A percentile compares a stretch with the other conserved stretches of the same genome.
These are phyloP conservation scores for Euphorbia lathyris DNA, from an alignment of 345 rosid species.

Conservation along the genomic window DNA sequence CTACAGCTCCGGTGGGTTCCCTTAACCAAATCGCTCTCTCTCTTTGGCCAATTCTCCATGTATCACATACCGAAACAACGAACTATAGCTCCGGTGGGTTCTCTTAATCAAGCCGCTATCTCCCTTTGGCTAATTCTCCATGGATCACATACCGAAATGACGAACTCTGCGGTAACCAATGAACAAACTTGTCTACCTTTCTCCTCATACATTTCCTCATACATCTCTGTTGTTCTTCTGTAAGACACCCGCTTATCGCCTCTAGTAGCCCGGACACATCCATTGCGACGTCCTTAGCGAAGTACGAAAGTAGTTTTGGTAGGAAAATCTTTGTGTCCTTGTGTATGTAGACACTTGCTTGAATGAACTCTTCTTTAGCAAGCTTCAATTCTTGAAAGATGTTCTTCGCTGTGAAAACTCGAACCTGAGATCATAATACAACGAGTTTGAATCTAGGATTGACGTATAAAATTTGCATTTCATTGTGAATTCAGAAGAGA, in stretches of 20 bases:
- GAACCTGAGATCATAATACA: constrained; percentile 40
- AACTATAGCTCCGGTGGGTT: constrained; percentile 21
- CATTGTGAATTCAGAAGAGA: not conserved
- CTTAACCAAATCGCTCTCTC: not conserved
- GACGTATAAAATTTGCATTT: not conserved
- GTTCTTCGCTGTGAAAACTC: constrained; percentile 54
- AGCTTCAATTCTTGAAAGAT: constrained; percentile 60
- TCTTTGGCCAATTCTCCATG: constrained; percentile 48
- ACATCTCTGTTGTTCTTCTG: constrained; percentile 46
- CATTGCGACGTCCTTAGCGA: constrained; percentile 64
- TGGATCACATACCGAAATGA: constrained; percentile 68
- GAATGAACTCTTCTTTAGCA: constrained; percentile 59
- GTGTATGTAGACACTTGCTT: constrained; percentile 48
- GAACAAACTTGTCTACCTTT: constrained; percentile 45
- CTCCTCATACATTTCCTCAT: constrained; percentile 52
- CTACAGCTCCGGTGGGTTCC: constrained; percentile 16
- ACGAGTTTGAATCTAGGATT: not conserved
- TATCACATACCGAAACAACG: constrained; percentile 61
- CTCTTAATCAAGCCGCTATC: not conserved
- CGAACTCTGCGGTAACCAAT: constrained; percentile 65
- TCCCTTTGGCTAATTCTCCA: constrained; percentile 42
- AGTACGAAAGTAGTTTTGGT: constrained; percentile 58
- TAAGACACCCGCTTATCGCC: constrained; percentile 39
- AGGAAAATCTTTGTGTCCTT: constrained; percentile 64
- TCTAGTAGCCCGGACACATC: constrained; percentile 42